Evolutionary conservation across 345 rosid genomes (phyloP), one percentile per base, ranked within the genome.

Genomic region (Populus ilicifolia): DNA sequence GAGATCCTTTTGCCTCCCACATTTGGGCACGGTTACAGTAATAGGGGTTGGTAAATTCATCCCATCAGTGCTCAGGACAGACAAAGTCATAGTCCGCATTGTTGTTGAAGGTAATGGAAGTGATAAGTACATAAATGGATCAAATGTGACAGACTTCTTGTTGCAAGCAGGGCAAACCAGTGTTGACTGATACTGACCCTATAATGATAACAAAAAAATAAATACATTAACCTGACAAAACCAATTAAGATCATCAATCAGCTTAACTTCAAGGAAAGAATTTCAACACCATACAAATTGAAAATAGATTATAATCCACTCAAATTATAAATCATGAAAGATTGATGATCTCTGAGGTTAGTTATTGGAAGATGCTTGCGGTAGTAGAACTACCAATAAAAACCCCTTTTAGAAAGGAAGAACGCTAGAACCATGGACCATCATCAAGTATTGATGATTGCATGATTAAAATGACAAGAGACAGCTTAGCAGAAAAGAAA

Each of bases 141-240:
- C 84, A 74, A 78, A 78, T 21, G 81, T 64, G 66, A 74, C 75
- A 14, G 76, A 78, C 70, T 63, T 69, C 78, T 74, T 77, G 66
- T 70, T 74, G 68, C 84, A 78, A 70, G 29, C 11, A 25, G 78
- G 79, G 73, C 62, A 77, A 30, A 62, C 56, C 44, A 71, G 17
- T 20, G 66, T 81, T 71, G 84, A 81, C 11, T 69, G 75, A 44
- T 81, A 74, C 54, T 78, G 73, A 48, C 84, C 84, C 84, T 73
- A 25, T 68, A 56, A 52, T 59, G 33, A 71, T 23, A 73, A 66
- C 11, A 68, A 73, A 66, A 46, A 5, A 33, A 29, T 18, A 27
- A 68, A 56, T 12, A 21, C 9, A 67, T 13, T n/a, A 27, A 48
- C 23, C 5, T 3, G 17, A 59, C 38, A 67, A 61, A 56, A 78